Evolutionary conservation across 345 rosid species (phyloP).

Genomic region (Pistacia vera): DNA sequence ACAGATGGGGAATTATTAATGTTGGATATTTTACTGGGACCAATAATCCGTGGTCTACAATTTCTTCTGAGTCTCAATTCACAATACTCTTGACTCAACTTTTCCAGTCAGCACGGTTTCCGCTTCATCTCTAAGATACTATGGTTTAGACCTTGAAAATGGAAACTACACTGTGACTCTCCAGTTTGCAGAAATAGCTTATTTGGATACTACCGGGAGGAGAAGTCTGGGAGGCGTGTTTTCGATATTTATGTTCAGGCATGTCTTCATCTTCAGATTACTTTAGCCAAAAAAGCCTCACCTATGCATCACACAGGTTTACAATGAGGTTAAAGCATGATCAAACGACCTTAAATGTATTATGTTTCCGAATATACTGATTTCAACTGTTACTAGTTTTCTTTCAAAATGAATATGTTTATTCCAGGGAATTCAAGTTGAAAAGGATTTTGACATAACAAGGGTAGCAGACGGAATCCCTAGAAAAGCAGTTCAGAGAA

Average conservation of each 20-base stretch:
- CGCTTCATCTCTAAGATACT: slow-evolving; percentile 70
- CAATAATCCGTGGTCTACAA: slow-evolving; percentile 29
- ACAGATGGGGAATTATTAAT: slow-evolving; percentile 52
- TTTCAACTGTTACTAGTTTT: neutral
- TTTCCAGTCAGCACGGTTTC: slow-evolving; percentile 61
- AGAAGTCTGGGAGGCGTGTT: slow-evolving; percentile 44
- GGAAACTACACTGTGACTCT: slow-evolving; percentile 61
- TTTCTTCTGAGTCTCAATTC: slow-evolving; percentile 31
- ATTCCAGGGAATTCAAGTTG: slow-evolving; percentile 44
- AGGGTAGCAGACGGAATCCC: slow-evolving; percentile 33
- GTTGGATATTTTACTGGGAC: slow-evolving; percentile 38
- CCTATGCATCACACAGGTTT: too few species aligned
- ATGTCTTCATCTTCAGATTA: neutral
- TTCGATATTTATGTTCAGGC: slow-evolving; percentile 64
- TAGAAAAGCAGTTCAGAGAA: slow-evolving; percentile 24
- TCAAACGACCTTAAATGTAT: neutral
- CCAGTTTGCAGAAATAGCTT: slow-evolving; percentile 47
- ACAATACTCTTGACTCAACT: slow-evolving; percentile 39
- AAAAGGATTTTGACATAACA: slow-evolving; percentile 49
- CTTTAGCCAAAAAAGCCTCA: too few species aligned
- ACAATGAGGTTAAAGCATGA: neutral
- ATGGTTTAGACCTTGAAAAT: slow-evolving; percentile 77
- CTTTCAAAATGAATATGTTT: neutral
- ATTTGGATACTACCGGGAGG: slow-evolving; percentile 32
- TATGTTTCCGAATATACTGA: neutral